Percentiles rank a stretch among this genome's conserved stretches.
Conservation (phyloP, 2,329 filamentous ascomycete species). For the Cladosporium sp. region DNA sequence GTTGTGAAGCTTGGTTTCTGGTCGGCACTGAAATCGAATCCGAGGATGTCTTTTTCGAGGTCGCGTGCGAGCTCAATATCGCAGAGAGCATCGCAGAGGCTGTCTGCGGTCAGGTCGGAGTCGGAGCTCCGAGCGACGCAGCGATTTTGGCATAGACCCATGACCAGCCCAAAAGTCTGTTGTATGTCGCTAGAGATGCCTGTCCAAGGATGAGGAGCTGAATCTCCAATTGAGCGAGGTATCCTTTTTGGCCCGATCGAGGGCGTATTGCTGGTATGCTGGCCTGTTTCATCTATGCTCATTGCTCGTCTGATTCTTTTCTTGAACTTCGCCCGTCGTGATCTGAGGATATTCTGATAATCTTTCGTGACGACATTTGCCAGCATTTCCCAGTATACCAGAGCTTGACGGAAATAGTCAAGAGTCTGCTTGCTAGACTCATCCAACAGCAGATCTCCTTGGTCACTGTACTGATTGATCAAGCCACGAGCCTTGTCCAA, state of each 20-base stretch:
- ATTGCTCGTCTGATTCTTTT: slow-evolving; percentile 6
- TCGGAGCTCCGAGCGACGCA: slow-evolving; percentile 1
- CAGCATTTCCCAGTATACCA: slow-evolving; percentile 14
- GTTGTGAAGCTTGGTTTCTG: neutral
- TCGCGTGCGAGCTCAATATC: slow-evolving; percentile 14
- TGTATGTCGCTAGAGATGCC: slow-evolving; percentile 12
- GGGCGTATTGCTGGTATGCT: neutral
- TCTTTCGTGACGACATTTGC: slow-evolving; percentile 11
- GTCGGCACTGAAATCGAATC: slow-evolving; percentile 5
- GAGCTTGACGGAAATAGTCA: slow-evolving; percentile 11
- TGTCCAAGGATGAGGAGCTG: slow-evolving; percentile 12
- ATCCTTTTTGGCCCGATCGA: neutral
- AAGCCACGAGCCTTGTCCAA: slow-evolving; percentile 12
- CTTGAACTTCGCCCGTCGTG: slow-evolving; percentile 3
- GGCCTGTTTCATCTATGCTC: neutral
- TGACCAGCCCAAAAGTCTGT: slow-evolving; percentile 11
- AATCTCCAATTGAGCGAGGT: neutral
- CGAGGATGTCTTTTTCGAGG: slow-evolving; percentile 10
- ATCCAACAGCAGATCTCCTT: neutral
- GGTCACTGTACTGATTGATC: neutral
- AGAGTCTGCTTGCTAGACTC: neutral
- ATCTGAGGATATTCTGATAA: slow-evolving; percentile 1
- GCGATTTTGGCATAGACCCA: slow-evolving; percentile 11
- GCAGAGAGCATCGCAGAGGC: slow-evolving; percentile 8
- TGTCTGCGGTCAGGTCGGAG: slow-evolving; percentile 1